Evolutionary conservation across 768 basidiomycete genomes (phyloP), one percentile per base, ranked within the genome.

Genomic region (Lactifluus hygrophoroides): DNA sequence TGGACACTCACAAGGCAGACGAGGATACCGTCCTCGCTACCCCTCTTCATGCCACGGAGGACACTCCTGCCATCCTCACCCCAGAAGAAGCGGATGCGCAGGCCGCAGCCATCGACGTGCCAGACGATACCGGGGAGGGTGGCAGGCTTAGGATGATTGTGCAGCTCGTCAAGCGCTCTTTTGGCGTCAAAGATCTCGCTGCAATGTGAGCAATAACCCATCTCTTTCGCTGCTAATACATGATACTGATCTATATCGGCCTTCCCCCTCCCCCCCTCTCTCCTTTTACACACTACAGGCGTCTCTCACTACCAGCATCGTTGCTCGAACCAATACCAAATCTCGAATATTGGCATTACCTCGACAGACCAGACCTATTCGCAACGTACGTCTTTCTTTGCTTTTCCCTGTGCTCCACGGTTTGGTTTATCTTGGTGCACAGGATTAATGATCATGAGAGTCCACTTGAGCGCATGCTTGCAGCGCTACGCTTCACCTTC

Each of bases 171-270:
- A 94, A 92, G 76, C 91, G 87, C 72, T 93, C 82, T 66, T 77
- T 96, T 32, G 94, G 93, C 6, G 92, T 95, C 44, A 94, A 94
- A 73, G 94, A 96, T 69, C 90, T 97, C 61, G 94, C 93, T 61
- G 79, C 93, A 32, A 90, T 96, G 94, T 94, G 85, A 81, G 52
- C 32, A 5, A 17, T 52, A 32, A 19, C 8, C 3, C 16, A 2
- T 11, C 3, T 37, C 21, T 8, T 19, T 16, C 19, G 4, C n/a
- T 23, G 2, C 19, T 6, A 7, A 14, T 53, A 37, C 27, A 58
- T 51, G 55, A n/a, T 58, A 23, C 32, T 27, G 38, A 46, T 23
- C 61, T 32, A 46, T 46, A 54, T n/a, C n/a, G n/a, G n/a, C n/a
- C n/a, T n/a, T 47, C 23, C 38, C 55, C 56, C 6, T 47, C 6